These are phyloP conservation scores for Aspergillus tubingensis DNA, from an alignment of 2,329 filamentous ascomycete genomes.

Conservation along the genomic window DNA sequence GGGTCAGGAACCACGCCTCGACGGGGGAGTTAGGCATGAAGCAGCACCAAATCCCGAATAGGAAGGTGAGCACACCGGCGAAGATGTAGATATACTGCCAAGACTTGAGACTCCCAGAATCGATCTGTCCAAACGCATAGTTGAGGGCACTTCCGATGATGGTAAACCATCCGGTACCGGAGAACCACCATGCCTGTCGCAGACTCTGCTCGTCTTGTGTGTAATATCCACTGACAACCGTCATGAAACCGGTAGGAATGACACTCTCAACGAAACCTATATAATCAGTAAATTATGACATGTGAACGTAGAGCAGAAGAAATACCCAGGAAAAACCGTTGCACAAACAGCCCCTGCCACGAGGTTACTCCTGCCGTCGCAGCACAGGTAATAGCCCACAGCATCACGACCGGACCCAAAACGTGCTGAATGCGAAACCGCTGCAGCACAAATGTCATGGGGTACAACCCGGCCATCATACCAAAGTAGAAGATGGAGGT, in stretches of 20 bases:
- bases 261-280: slow-evolving; percentile 61
- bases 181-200: slow-evolving; percentile 70
- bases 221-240: slow-evolving; percentile 63
- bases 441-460: slow-evolving; percentile 71
- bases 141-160: slow-evolving; percentile 66
- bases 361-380: slow-evolving; percentile 66
- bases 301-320: neutral
- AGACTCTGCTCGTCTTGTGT: slow-evolving; percentile 66
- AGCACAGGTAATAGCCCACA: slow-evolving; percentile 70
- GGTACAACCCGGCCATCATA: slow-evolving; percentile 73
- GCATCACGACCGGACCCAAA: slow-evolving; percentile 56
- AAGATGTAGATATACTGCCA: slow-evolving; percentile 75
- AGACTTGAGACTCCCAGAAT: slow-evolving; percentile 53
- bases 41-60: slow-evolving; percentile 68
- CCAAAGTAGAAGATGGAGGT: slow-evolving; percentile 80
- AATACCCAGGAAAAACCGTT: slow-evolving; percentile 62
- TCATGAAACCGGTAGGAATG: slow-evolving; percentile 68
- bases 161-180: slow-evolving; percentile 57
- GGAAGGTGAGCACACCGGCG: slow-evolving; percentile 63
- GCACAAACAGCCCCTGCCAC: slow-evolving; percentile 64
- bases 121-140: slow-evolving; percentile 68
- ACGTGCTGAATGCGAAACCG: slow-evolving; percentile 66
- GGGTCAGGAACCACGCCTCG: slow-evolving; percentile 67
- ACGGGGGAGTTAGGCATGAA: slow-evolving; percentile 66
- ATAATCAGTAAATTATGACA: neutral